A percentile compares a stretch with the other conserved stretches of the same genome.
phyloP scores from a whole-genome alignment of 2,329 filamentous ascomycete genomes.

The Dothistroma septosporum region DNA sequence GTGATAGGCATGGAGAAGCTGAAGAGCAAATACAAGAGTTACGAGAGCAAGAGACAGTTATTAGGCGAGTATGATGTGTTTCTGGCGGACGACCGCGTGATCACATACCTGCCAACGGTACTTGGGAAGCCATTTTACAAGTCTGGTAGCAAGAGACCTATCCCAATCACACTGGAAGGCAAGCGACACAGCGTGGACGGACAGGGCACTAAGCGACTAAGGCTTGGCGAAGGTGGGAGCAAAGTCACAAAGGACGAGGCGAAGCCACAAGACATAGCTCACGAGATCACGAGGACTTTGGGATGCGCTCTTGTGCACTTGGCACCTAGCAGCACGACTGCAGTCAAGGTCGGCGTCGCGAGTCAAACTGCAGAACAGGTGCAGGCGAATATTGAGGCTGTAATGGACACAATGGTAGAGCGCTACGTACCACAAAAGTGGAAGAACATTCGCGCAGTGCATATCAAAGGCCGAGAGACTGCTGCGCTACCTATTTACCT shows the following conservation, averaged over 20 bases:
- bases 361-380: constrained; percentile 71
- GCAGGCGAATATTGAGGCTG: constrained; percentile 73
- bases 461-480: constrained; percentile 87
- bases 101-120: constrained; percentile 64
- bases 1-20: constrained; percentile 82
- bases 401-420: constrained; percentile 65
- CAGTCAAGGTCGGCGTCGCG: constrained; percentile 73
- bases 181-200: constrained; percentile 45
- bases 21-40: constrained; percentile 83
- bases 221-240: constrained; percentile 38
- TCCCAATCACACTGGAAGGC: constrained; percentile 71
- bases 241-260: constrained; percentile 46
- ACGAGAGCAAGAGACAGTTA: constrained; percentile 80
- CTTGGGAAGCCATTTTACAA: constrained; percentile 95
- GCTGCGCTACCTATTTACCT: constrained; percentile 91
- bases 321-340: constrained; percentile 71
- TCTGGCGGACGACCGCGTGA: constrained; percentile 83
- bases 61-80: constrained; percentile 87
- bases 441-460: constrained; percentile 77
- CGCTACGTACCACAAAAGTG: constrained; percentile 82
- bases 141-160: constrained; percentile 73
- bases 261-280: constrained; percentile 64
- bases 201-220: constrained; percentile 49
- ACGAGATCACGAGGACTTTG: constrained; percentile 76
- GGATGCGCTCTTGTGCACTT: constrained; percentile 75